These are phyloP conservation scores for Annulohypoxylon bovei DNA, from an alignment of 495 filamentous ascomycete species.

Conservation along the genomic window DNA sequence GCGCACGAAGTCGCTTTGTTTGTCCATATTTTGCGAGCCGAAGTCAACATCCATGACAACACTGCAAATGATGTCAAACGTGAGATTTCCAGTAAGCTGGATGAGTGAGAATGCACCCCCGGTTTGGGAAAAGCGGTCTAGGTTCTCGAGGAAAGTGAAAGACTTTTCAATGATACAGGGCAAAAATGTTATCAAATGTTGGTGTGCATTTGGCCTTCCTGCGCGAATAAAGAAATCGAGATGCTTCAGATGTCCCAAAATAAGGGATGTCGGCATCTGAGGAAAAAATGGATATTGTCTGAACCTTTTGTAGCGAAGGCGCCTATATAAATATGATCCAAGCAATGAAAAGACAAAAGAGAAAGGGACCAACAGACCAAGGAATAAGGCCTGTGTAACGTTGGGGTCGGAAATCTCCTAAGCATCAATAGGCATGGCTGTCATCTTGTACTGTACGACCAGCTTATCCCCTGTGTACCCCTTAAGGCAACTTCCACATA, in stretches of 20 bases:
- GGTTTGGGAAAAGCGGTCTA: background rate
- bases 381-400: too few relatives aligned
- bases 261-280: conserved; percentile 4
- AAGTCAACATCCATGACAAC: conserved; percentile 9
- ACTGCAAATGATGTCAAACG: background rate
- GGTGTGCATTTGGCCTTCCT: background rate
- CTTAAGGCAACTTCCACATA: too few relatives aligned
- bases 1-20: conserved; percentile 19
- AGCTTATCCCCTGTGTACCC: too few relatives aligned
- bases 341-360: too few relatives aligned
- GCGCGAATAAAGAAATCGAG: conserved; percentile 3
- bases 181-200: background rate
- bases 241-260: conserved; percentile 7
- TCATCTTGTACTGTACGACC: too few relatives aligned
- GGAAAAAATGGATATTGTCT: background rate
- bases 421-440: too few relatives aligned
- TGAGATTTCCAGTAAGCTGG: background rate
- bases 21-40: background rate
- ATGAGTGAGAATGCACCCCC: background rate
- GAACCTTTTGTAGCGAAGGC: background rate
- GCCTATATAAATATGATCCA: background rate
- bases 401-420: too few relatives aligned
- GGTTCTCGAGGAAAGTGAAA: background rate
- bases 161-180: conserved; percentile 7
- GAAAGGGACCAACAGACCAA: too few relatives aligned